These are phyloP conservation scores for Ganoderma resinaceum DNA, from an alignment of 1,284 basidiomycete species.

Conservation along the genomic window DNA sequence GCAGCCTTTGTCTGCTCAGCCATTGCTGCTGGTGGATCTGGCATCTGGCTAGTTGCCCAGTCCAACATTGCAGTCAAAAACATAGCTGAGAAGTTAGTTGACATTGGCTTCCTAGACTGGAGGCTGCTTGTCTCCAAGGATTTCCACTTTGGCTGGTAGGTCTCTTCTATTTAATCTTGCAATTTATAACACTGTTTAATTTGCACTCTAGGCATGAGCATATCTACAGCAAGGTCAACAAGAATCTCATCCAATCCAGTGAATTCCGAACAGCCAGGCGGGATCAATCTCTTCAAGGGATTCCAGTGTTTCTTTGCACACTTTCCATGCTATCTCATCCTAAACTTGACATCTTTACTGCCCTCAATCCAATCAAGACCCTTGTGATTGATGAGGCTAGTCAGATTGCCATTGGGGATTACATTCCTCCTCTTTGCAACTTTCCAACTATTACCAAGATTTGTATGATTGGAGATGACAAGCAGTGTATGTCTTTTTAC, in stretches of 20 bases:
- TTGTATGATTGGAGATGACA: slow-evolving; percentile 79
- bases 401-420: slow-evolving; percentile 57
- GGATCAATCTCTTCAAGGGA: slow-evolving; percentile 41
- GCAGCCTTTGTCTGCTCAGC: slow-evolving; percentile 60
- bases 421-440: slow-evolving; percentile 56
- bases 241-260: slow-evolving; percentile 59
- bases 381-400: slow-evolving; percentile 54
- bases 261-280: slow-evolving; percentile 42
- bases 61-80: slow-evolving; percentile 75
- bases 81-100: slow-evolving; percentile 66
- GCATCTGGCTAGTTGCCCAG: slow-evolving; percentile 78
- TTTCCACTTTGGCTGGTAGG: slow-evolving; percentile 67
- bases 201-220: slow-evolving; percentile 70
- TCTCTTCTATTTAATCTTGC: neutral
- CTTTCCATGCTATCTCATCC: slow-evolving; percentile 70
- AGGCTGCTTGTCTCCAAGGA: slow-evolving; percentile 64
- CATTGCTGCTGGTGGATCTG: slow-evolving; percentile 45
- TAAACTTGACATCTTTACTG: slow-evolving; percentile 38
- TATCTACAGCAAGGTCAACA: slow-evolving; percentile 55
- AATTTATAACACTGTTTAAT: slow-evolving; percentile 39
- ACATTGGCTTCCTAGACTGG: slow-evolving; percentile 53
- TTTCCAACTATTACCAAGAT: slow-evolving; percentile 61
- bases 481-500: slow-evolving; percentile 60
- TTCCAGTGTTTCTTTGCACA: slow-evolving; percentile 72
- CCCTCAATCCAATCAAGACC: slow-evolving; percentile 40